Conservation (phyloP, 345 rosid genomes). For the Draba incana region DNA sequence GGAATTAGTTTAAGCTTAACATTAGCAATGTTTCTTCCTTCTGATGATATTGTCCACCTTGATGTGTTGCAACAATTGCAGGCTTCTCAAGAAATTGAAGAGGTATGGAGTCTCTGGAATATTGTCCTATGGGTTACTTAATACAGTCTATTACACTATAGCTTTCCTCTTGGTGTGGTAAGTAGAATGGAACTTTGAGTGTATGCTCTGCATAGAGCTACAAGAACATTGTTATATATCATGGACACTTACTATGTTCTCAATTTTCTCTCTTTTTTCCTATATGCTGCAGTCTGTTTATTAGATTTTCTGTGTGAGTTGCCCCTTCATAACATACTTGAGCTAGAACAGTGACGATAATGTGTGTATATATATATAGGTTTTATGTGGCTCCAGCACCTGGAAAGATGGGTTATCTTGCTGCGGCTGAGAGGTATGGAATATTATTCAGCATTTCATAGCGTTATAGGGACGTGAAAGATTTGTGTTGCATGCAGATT, state of each 20-base stretch:
- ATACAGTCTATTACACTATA: constrained; percentile 74
- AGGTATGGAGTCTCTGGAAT: constrained; percentile 87
- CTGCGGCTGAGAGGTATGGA: constrained; percentile 73
- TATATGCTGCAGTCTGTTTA: too few species aligned
- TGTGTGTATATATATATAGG: constrained; percentile 44
- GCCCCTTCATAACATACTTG: constrained; percentile 25
- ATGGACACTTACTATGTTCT: too few species aligned
- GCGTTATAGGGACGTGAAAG: constrained; percentile 28
- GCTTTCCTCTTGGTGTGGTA: constrained; percentile 85
- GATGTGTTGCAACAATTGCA: constrained; percentile 38
- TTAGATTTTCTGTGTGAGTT: neutral
- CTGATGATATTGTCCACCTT: neutral
- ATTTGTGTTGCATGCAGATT: constrained; percentile 55
- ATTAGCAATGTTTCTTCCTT: neutral
- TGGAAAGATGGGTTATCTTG: constrained; percentile 76
- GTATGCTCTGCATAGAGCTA: neutral
- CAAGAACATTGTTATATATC: constrained; percentile 7
- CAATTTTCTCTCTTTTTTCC: too few species aligned
- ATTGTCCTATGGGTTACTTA: constrained; percentile 78
- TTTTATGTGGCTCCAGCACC: constrained; percentile 87
- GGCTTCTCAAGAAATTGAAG: constrained; percentile 66
- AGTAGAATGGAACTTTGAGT: constrained; percentile 37
- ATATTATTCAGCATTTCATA: constrained; percentile 20
- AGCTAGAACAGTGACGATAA: constrained; percentile 9
- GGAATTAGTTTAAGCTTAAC: constrained; percentile 6